Conservation (phyloP, 1,284 basidiomycete genomes). For the Ustilago esculenta region DNA sequence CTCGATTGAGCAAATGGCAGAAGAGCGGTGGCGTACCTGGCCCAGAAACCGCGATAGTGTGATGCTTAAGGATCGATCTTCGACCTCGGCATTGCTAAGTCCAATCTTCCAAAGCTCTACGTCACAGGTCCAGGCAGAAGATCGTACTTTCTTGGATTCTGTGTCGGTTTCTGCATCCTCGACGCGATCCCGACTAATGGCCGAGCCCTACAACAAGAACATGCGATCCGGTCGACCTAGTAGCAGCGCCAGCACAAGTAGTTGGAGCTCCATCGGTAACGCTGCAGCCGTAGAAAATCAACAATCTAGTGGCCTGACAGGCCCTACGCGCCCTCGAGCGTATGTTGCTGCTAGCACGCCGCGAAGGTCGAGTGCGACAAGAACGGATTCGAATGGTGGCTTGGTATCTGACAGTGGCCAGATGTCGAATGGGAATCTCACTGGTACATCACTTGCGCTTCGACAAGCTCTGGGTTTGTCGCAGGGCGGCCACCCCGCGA, state of each 20-base stretch:
- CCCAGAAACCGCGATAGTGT: slow-evolving; percentile 10
- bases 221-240: slow-evolving; percentile 23
- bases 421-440: background rate
- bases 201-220: slow-evolving; percentile 33
- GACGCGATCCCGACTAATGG: slow-evolving; percentile 23
- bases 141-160: slow-evolving; percentile 12
- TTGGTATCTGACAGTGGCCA: background rate
- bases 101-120: background rate
- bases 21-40: slow-evolving; percentile 38
- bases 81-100: background rate
- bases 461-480: slow-evolving; percentile 23
- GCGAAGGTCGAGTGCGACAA: slow-evolving; percentile 17
- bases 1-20: slow-evolving; percentile 42
- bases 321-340: slow-evolving; percentile 22
- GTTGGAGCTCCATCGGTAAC: slow-evolving; percentile 16
- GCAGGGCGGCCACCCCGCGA: slow-evolving; percentile 3
- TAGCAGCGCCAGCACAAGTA: slow-evolving; percentile 32
- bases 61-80: background rate
- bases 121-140: background rate
- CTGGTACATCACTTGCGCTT: slow-evolving; percentile 19
- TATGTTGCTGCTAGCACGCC: slow-evolving; percentile 14
- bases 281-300: slow-evolving; percentile 5
- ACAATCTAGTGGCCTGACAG: slow-evolving; percentile 2
- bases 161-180: slow-evolving; percentile 10
- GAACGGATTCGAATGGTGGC: slow-evolving; percentile 4